These are phyloP conservation scores for Torrubiellomyces zombiae DNA, from an alignment of 2,329 filamentous ascomycete genomes.

Conservation along the genomic window DNA sequence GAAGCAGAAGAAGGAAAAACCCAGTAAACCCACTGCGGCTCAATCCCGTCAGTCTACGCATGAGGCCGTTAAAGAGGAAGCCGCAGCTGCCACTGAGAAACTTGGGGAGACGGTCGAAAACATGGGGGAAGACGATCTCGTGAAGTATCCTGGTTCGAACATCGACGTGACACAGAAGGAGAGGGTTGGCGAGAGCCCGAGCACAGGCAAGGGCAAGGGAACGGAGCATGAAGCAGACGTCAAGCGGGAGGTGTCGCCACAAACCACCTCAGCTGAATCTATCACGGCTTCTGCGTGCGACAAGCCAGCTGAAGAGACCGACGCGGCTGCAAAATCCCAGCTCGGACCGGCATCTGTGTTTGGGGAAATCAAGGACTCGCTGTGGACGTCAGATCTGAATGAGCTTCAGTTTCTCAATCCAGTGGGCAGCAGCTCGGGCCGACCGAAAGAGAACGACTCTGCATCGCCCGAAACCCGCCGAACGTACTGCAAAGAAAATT, in stretches of 20 bases:
- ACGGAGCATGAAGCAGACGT: constrained; percentile 7
- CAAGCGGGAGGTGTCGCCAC: too few relatives aligned
- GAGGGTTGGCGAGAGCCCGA: too few relatives aligned
- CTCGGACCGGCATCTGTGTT: constrained; percentile 18
- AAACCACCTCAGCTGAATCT: constrained; percentile 8
- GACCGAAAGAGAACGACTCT: constrained; percentile 10
- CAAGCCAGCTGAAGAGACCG: constrained; percentile 6
- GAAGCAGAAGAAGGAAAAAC: constrained; percentile 65
- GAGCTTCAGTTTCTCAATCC: constrained; percentile 21
- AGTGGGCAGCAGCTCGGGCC: constrained; percentile 13
- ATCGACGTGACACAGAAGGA: too few relatives aligned
- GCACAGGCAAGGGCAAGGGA: constrained; percentile 13
- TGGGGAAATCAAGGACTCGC: constrained; percentile 15
- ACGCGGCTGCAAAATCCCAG: constrained; percentile 13
- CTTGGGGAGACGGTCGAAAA: too few relatives aligned
- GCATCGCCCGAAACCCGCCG: constrained; percentile 9
- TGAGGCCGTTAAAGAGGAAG: too few relatives aligned
- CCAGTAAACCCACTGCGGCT: constrained; percentile 9
- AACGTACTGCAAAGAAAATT: constrained; percentile 18
- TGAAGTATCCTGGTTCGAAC: too few relatives aligned
- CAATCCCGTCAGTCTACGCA: too few relatives aligned
- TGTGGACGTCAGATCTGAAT: constrained; percentile 17
- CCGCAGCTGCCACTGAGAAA: neutral
- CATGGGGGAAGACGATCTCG: too few relatives aligned
- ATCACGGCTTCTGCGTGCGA: constrained; percentile 6